These are phyloP conservation scores for Arthrobotrys iridis DNA, from an alignment of 2,329 filamentous ascomycete genomes.

Conservation along the genomic window DNA sequence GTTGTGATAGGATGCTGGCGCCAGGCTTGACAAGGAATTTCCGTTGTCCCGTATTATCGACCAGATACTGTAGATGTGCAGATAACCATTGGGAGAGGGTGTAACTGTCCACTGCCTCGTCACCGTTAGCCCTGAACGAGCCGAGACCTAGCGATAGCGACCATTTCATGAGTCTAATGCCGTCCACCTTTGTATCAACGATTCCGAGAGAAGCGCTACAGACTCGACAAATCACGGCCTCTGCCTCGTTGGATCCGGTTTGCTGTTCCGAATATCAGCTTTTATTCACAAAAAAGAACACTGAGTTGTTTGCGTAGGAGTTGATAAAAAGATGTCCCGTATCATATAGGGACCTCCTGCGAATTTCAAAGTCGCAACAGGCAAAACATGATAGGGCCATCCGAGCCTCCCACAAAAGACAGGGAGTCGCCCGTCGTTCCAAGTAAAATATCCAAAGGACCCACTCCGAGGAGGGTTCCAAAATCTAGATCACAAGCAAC, in stretches of 20 bases:
- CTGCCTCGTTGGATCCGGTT: constrained; percentile 34
- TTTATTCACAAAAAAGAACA: neutral
- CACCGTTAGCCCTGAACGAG: neutral
- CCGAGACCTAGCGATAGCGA: constrained; percentile 28
- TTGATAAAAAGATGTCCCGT: constrained; percentile 34
- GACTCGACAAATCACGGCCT: constrained; percentile 18
- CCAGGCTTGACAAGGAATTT: constrained; percentile 49
- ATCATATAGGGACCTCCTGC: constrained; percentile 60
- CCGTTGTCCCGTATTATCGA: constrained; percentile 39
- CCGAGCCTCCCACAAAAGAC: constrained; percentile 36
- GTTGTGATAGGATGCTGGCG: constrained; percentile 38
- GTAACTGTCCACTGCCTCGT: constrained; percentile 29
- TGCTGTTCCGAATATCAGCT: constrained; percentile 26
- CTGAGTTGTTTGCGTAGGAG: too few species aligned
- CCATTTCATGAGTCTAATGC: constrained; percentile 51
- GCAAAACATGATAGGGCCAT: constrained; percentile 52
- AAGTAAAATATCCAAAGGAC: constrained; percentile 10
- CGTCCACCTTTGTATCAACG: constrained; percentile 43
- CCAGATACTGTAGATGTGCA: constrained; percentile 41
- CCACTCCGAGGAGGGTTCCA: constrained; percentile 35
- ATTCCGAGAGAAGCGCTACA: constrained; percentile 45
- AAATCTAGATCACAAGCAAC: constrained; percentile 12
- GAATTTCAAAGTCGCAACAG: constrained; percentile 49
- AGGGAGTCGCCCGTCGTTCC: constrained; percentile 10
- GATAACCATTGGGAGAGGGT: constrained; percentile 49